phyloP scores from a whole-genome alignment of 2,329 filamentous ascomycete genomes.

The Mycosphaerella arachidis region DNA sequence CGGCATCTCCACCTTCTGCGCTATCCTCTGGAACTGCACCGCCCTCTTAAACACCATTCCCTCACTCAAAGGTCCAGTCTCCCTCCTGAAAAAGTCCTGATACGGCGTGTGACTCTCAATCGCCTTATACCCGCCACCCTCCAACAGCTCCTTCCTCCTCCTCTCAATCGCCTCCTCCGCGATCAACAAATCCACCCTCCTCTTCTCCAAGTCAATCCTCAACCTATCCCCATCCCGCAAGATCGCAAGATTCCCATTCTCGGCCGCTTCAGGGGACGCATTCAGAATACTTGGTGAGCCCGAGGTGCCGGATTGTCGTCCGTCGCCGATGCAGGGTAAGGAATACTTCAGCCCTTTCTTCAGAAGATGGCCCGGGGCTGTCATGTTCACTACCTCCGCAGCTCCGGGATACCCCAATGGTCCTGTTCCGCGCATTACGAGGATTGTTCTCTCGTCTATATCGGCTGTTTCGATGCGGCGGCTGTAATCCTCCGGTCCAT shows the following conservation, averaged over 20 bases:
- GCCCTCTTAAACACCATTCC: slow-evolving; percentile 30
- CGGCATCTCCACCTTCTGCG: slow-evolving; percentile 23
- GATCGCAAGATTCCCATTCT: slow-evolving; percentile 51
- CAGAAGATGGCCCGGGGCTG: slow-evolving; percentile 26
- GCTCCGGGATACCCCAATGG: slow-evolving; percentile 31
- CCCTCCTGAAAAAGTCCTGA: slow-evolving; percentile 29
- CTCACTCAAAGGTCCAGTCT: slow-evolving; percentile 29
- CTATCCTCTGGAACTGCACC: slow-evolving; percentile 27
- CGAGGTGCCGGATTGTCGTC: slow-evolving; percentile 53
- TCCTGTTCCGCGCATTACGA: slow-evolving; percentile 31
- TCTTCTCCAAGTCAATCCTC: slow-evolving; percentile 48
- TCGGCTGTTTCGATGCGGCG: slow-evolving; percentile 27
- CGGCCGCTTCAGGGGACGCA: slow-evolving; percentile 52
- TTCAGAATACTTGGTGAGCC: slow-evolving; percentile 54
- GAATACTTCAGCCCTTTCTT: slow-evolving; percentile 39
- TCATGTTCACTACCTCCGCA: slow-evolving; percentile 33
- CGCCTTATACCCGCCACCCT: slow-evolving; percentile 25
- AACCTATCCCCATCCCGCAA: slow-evolving; percentile 48
- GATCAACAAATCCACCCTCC: slow-evolving; percentile 48
- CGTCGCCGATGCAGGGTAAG: slow-evolving; percentile 50
- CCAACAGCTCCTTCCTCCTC: slow-evolving; percentile 34
- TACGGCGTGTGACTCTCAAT: slow-evolving; percentile 30
- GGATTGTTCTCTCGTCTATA: slow-evolving; percentile 28
- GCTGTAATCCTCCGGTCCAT: slow-evolving; percentile 31
- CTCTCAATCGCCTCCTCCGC: slow-evolving; percentile 39